A percentile compares a stretch with the other conserved stretches of the same genome.
Conservation (phyloP, 495 filamentous ascomycete genomes). For the Podospora didyma region DNA sequence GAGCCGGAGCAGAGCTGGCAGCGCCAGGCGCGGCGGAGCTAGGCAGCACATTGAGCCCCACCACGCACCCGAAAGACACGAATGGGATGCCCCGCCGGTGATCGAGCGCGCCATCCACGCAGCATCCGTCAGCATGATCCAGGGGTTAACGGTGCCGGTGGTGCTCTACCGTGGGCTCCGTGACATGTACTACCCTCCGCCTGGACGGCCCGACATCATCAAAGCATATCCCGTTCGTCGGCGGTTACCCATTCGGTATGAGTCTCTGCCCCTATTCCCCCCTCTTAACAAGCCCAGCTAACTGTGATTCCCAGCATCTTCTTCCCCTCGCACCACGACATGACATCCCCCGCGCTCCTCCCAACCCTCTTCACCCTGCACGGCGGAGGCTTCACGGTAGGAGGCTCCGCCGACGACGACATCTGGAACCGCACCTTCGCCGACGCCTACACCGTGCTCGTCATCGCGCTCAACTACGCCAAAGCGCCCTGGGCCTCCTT, state of each 20-base stretch:
- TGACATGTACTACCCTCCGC: slow-evolving; percentile 22
- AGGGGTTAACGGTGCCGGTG: slow-evolving; percentile 15
- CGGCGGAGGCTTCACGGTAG: slow-evolving; percentile 36
- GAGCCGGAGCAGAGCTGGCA: slow-evolving; percentile 9
- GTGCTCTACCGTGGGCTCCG: slow-evolving; percentile 22
- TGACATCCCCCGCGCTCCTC: slow-evolving; percentile 22
- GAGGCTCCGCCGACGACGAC: slow-evolving; percentile 30
- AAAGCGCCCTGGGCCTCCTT: slow-evolving; percentile 33
- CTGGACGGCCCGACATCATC: slow-evolving; percentile 23
- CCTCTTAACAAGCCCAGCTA: too few relatives aligned
- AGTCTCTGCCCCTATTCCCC: background rate
- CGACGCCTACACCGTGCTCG: slow-evolving; percentile 24
- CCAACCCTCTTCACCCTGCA: slow-evolving; percentile 36
- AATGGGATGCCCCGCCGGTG: slow-evolving; percentile 24
- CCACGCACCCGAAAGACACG: slow-evolving; percentile 7
- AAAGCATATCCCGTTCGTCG: slow-evolving; percentile 32
- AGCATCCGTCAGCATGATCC: slow-evolving; percentile 23
- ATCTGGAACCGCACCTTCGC: slow-evolving; percentile 35
- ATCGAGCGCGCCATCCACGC: slow-evolving; percentile 23
- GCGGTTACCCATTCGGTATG: slow-evolving; percentile 34
- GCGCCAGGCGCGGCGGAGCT: background rate
- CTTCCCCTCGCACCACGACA: slow-evolving; percentile 33
- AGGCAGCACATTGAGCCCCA: slow-evolving; percentile 2
- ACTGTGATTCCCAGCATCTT: too few relatives aligned
- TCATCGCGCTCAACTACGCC: slow-evolving; percentile 34